These are phyloP conservation scores for Stellera chamaejasme DNA, from an alignment of 345 rosid genomes.

Conservation along the genomic window DNA sequence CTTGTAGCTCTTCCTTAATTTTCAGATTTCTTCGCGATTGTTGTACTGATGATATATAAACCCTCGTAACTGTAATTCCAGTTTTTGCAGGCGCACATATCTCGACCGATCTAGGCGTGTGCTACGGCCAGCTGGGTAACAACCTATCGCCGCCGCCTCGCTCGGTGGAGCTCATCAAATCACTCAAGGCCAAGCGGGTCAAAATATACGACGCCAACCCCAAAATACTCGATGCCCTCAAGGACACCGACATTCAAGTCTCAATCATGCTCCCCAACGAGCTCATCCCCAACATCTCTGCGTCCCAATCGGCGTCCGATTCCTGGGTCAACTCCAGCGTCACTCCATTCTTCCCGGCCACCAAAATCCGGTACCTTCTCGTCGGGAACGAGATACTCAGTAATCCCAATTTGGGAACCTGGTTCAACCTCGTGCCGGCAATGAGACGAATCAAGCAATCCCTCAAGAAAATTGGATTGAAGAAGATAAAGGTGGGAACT, in stretches of 20 bases:
- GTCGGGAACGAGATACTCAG: conserved; percentile 83
- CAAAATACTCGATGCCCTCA: conserved; percentile 45
- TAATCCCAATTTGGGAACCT: conserved; percentile 24
- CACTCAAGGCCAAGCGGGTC: conserved; percentile 45
- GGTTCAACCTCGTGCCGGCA: conserved; percentile 53
- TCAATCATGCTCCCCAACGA: conserved; percentile 68
- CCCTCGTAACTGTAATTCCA: neutral
- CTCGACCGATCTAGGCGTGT: conserved; percentile 52
- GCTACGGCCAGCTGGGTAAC: conserved; percentile 78
- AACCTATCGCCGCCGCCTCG: conserved; percentile 48
- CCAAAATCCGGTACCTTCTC: conserved; percentile 79
- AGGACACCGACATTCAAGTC: conserved; percentile 43
- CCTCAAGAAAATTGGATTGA: conserved; percentile 31
- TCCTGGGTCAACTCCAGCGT: conserved; percentile 54
- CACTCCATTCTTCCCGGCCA: conserved; percentile 40
- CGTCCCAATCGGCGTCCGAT: conserved; percentile 38
- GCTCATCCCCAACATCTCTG: conserved; percentile 39
- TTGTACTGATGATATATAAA: too few species aligned
- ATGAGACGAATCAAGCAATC: conserved; percentile 44
- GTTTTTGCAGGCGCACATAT: conserved; percentile 34
- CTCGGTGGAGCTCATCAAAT: conserved; percentile 40
- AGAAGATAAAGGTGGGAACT: conserved; percentile 59
- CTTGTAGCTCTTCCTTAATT: neutral
- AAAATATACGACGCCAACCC: conserved; percentile 78
- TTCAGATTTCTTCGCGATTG: neutral